Conservation (phyloP, 2,329 filamentous ascomycete species). For the Xenosphaeropsis pyriputrescens region DNA sequence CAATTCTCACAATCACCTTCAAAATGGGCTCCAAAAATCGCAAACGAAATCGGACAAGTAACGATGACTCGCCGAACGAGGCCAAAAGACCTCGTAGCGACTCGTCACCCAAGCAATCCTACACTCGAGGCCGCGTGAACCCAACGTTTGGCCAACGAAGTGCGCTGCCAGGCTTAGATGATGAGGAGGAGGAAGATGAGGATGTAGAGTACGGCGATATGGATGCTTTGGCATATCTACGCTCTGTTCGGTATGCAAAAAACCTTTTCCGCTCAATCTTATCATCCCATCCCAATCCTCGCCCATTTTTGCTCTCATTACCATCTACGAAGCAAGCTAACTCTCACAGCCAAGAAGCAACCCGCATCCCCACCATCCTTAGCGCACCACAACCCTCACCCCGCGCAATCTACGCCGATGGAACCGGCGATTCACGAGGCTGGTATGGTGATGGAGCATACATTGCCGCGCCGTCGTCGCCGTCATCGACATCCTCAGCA, state of each 20-base stretch:
- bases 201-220: slow-evolving; percentile 52
- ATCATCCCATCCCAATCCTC: no score
- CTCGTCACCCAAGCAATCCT: background rate
- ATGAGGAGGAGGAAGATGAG: slow-evolving; percentile 27
- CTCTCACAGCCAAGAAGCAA: slow-evolving; percentile 54
- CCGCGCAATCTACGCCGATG: slow-evolving; percentile 30
- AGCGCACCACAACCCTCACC: slow-evolving; percentile 34
- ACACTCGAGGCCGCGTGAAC: slow-evolving; percentile 28
- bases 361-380: slow-evolving; percentile 55
- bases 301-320: no score
- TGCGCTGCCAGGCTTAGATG: slow-evolving; percentile 51
- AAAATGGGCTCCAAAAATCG: no score
- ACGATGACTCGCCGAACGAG: no score
- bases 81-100: no score
- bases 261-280: no score
- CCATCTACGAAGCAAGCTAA: no score
- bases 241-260: slow-evolving; percentile 49
- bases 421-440: slow-evolving; percentile 39
- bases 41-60: no score
- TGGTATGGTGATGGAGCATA: slow-evolving; percentile 72
- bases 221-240: slow-evolving; percentile 54
- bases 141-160: slow-evolving; percentile 57
- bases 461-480: slow-evolving; percentile 37
- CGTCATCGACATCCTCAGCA: background rate
- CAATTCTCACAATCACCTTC: no score